Evolutionary conservation across 345 rosid genomes (phyloP).

Genomic region (Hibiscus tridactylites): DNA sequence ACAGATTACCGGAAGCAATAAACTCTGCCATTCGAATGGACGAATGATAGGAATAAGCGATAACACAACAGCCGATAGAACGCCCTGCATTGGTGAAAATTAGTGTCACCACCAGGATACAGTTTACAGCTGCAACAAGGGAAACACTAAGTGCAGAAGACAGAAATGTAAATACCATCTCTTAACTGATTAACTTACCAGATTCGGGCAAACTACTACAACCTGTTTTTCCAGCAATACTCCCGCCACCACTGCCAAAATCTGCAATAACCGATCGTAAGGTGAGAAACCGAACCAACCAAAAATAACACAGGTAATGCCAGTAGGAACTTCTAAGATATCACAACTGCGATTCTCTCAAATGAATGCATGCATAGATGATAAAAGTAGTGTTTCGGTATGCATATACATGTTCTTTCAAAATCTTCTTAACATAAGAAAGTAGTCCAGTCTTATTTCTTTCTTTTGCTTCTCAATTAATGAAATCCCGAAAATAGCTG

Average conservation of each 20-base stretch:
- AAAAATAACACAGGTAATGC: neutral
- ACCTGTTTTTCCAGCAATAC: constrained; percentile 84
- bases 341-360: neutral
- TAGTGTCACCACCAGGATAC: neutral
- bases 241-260: constrained; percentile 75
- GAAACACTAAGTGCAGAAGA: neutral
- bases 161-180: neutral
- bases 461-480: too few species aligned
- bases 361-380: neutral
- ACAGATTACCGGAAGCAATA: constrained; percentile 78
- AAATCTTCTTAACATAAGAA: too few species aligned
- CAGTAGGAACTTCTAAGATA: neutral
- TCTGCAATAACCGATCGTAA: constrained; percentile 35
- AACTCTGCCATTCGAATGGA: constrained; percentile 98
- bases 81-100: constrained; percentile 54
- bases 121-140: constrained; percentile 2
- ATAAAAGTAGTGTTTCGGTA: neutral
- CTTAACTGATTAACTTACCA: constrained; percentile 43
- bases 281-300: constrained; percentile 8
- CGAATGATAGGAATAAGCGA: constrained; percentile 82
- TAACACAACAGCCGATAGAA: constrained; percentile 73
- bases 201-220: constrained; percentile 74
- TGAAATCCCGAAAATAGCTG: neutral
- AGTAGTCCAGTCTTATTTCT: too few species aligned
- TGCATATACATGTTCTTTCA: neutral